These are phyloP conservation scores for Phycomyces blakesleeanus DNA, from an alignment of 192 early-diverging fungal species.

Conservation along the genomic window DNA sequence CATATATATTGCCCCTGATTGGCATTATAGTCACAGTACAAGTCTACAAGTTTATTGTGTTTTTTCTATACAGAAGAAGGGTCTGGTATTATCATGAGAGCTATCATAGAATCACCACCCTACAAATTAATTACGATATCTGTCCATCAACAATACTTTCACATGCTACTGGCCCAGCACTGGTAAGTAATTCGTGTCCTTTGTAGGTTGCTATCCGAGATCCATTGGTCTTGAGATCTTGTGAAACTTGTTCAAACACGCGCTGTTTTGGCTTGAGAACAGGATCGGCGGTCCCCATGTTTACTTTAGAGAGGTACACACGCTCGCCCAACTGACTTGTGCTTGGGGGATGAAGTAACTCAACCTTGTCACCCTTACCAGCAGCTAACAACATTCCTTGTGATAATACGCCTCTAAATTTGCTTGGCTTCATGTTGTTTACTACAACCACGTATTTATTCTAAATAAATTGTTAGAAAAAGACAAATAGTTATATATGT, in stretches of 20 bases:
- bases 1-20: no score
- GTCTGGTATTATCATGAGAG: no score
- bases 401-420: constrained; percentile 59
- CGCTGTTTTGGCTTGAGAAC: constrained; percentile 29
- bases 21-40: no score
- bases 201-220: constrained; percentile 30
- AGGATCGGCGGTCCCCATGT: constrained; percentile 15
- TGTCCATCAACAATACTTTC: constrained; percentile 18
- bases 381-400: constrained; percentile 66
- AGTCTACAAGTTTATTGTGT: no score
- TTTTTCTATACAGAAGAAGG: no score
- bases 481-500: neutral
- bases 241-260: constrained; percentile 24
- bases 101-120: no score
- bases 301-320: constrained; percentile 44
- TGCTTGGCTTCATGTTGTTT: constrained; percentile 61
- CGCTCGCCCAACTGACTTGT: constrained; percentile 52
- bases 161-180: constrained; percentile 3
- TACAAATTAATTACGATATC: constrained; percentile 17
- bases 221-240: constrained; percentile 10
- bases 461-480: constrained; percentile 8
- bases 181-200: constrained; percentile 12
- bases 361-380: constrained; percentile 50
- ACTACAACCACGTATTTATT: constrained; percentile 52
- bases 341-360: constrained; percentile 47